Conservation (phyloP, 169 alveolate genomes). For the Eimeria acervulina region DNA sequence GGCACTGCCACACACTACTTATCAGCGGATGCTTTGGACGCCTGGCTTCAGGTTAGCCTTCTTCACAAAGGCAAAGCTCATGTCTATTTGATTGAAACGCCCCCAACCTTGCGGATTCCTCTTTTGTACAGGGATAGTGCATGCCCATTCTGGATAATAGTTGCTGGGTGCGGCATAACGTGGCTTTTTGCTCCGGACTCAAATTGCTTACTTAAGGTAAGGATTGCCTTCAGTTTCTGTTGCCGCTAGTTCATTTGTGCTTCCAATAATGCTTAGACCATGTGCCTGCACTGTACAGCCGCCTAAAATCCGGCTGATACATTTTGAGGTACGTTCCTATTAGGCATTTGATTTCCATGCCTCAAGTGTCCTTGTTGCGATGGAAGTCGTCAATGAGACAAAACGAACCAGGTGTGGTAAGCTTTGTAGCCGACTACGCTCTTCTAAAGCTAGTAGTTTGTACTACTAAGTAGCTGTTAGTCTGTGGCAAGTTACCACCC, state of each 20-base stretch:
- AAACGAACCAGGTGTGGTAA: constrained; percentile 1
- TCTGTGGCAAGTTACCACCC: not conserved
- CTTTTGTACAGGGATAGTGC: not conserved
- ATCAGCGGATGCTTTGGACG: not conserved
- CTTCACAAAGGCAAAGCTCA: not conserved
- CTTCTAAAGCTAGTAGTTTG: not conserved
- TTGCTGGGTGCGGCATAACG: constrained; percentile 52
- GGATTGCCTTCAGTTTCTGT: not conserved
- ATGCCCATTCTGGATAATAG: constrained; percentile 46
- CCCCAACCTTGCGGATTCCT: not conserved
- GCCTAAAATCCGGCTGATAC: not conserved
- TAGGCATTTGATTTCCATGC: constrained; percentile 64
- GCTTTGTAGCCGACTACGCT: not conserved
- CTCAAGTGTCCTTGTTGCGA: constrained; percentile 36
- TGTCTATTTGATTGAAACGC: not conserved
- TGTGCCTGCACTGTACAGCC: not conserved
- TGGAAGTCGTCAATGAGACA: constrained; percentile 21
- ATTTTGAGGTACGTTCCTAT: not conserved
- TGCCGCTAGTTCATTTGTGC: not conserved
- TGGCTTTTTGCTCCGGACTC: constrained; percentile 63
- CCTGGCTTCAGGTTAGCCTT: not conserved
- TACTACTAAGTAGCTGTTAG: not conserved
- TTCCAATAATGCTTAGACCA: not conserved
- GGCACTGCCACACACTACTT: not conserved
- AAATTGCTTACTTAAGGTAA: constrained; percentile 23